phyloP scores from a whole-genome alignment of 179 eudicot species.

The Amaranthus tricolor region DNA sequence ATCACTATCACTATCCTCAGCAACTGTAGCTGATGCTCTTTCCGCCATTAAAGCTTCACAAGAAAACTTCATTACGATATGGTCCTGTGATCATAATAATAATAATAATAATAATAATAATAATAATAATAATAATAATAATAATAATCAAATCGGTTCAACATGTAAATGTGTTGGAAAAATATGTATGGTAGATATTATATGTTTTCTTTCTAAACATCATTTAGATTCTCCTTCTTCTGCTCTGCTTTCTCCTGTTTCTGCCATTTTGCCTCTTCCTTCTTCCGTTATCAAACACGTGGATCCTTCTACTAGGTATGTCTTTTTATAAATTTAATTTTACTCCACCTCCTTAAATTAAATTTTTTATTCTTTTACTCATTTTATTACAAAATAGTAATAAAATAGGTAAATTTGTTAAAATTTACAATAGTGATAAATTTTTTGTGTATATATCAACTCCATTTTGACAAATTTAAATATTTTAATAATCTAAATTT shows the following conservation, averaged over 20 bases:
- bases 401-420: too few relatives aligned
- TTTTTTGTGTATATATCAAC: too few relatives aligned
- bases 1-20: constrained; percentile 27
- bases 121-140: not conserved
- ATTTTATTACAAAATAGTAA: too few relatives aligned
- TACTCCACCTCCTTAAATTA: not conserved
- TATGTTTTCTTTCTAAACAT: constrained; percentile 37
- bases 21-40: constrained; percentile 38
- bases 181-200: constrained; percentile 40
- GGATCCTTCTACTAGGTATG: constrained; percentile 41
- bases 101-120: not conserved
- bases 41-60: constrained; percentile 33
- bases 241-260: constrained; percentile 42
- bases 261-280: constrained; percentile 27
- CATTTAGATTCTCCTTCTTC: constrained; percentile 32
- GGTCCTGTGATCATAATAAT: constrained; percentile 26
- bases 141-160: constrained; percentile 4
- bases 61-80: constrained; percentile 37
- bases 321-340: not conserved
- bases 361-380: not conserved
- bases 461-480: too few relatives aligned
- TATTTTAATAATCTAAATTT: too few relatives aligned
- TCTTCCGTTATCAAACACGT: constrained; percentile 36
- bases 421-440: too few relatives aligned
- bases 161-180: constrained; percentile 41